Conservation (phyloP, 2,329 filamentous ascomycete genomes). For the Stemphylium vesicarium region DNA sequence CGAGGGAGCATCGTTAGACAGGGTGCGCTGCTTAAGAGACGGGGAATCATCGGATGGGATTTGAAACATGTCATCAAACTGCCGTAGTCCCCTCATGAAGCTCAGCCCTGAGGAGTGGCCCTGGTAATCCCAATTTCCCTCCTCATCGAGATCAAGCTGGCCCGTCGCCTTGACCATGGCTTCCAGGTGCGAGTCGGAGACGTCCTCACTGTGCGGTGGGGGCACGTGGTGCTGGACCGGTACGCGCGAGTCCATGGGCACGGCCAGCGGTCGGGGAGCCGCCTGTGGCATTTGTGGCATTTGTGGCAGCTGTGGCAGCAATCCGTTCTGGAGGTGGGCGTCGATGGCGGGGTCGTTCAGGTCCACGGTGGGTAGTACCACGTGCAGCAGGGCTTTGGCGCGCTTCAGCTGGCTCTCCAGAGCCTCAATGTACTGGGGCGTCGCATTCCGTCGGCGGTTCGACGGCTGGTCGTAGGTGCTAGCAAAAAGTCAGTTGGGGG, state of each 20-base stretch:
- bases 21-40: slow-evolving; percentile 61
- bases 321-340: slow-evolving; percentile 73
- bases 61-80: slow-evolving; percentile 79
- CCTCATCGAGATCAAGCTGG: slow-evolving; percentile 87
- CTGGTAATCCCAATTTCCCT: slow-evolving; percentile 93
- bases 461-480: slow-evolving; percentile 91
- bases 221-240: slow-evolving; percentile 26
- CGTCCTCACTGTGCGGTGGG: slow-evolving; percentile 35
- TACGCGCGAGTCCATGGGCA: slow-evolving; percentile 29
- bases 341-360: slow-evolving; percentile 85
- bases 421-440: slow-evolving; percentile 90
- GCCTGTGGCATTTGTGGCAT: slow-evolving; percentile 38
- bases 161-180: slow-evolving; percentile 96
- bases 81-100: slow-evolving; percentile 85
- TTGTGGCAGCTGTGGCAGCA: slow-evolving; percentile 52
- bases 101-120: slow-evolving; percentile 90
- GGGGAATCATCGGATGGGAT: slow-evolving; percentile 64
- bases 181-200: slow-evolving; percentile 72
- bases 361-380: slow-evolving; percentile 83
- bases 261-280: slow-evolving; percentile 28
- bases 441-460: slow-evolving; percentile 86
- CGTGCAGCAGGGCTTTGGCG: slow-evolving; percentile 78
- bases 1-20: slow-evolving; percentile 70
- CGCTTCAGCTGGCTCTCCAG: slow-evolving; percentile 83
- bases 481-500: slow-evolving; percentile 5